Evolutionary conservation across 2,329 filamentous ascomycete species (phyloP), one percentile per base, ranked within the genome.

Genomic region (Aspergillus carbonarius): DNA sequence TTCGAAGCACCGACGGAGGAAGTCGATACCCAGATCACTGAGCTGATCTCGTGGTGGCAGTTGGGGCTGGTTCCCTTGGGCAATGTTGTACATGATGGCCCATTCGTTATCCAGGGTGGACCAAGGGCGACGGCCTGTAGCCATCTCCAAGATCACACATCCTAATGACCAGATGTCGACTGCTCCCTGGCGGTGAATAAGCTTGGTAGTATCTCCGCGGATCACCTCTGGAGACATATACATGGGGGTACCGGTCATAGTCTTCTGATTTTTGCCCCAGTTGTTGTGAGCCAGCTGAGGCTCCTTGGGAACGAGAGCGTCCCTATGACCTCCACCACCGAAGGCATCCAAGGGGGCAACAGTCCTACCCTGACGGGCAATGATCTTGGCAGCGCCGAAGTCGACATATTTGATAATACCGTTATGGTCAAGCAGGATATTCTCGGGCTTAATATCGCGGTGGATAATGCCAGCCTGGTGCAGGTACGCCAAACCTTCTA

Each of bases 51-150:
- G 74, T 0, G 85, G 83, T 1, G 95, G 95, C 57, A 97, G 82
- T 72, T 92, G 89, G 5, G 95, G 95, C 50, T 92, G 90, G 68
- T 97, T 96, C 64, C 95, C 95, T 73, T 96, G 93, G 1, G 95
- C 95, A 70, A 99, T 99, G 80, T 98, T 98, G 83, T 97, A 99
- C 95, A 99, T 99, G 79, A 99, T 98, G 42, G 95, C 95, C 92
- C 93, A 99, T 76, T 99, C 95, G 72, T 99, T 99, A 79, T 99
- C 95, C 48, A 98, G 86, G 64, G 89, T 92, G 25, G 92, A 92
- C 95, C 95, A 99, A 1, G 95, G 95, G 15, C 93, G 87, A 62
- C 92, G 86, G 18, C 95, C 95, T 0, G 95, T 99, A 3, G 92
- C 92, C 93, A 99, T 98, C 76, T 99, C 95, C 42, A 97, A 85